Conservation (phyloP, 1,139 yeast genomes). For the Pichia sp. region DNA sequence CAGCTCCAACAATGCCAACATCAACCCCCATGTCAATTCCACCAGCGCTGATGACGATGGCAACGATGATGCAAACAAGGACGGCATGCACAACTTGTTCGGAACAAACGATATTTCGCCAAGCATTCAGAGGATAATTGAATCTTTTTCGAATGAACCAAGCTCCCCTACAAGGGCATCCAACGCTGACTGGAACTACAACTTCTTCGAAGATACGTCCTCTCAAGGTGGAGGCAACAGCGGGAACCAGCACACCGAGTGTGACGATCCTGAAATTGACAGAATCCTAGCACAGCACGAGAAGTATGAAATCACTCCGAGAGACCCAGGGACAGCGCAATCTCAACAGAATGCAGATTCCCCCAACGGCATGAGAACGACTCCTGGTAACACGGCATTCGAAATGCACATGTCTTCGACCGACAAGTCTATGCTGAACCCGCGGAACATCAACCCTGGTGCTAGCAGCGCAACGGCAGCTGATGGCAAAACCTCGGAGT, state of each 20-base stretch:
- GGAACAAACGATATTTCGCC: conserved; percentile 28
- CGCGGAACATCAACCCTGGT: background rate
- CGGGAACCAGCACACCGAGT: conserved; percentile 9
- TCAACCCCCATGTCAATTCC: background rate
- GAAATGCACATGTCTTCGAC: conserved; percentile 1
- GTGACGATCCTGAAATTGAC: conserved; percentile 26
- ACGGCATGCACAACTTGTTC: conserved; percentile 1
- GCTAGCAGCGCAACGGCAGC: background rate
- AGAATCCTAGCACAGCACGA: conserved; percentile 18
- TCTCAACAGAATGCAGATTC: conserved; percentile 12
- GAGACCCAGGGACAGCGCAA: conserved; percentile 28
- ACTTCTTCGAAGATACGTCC: conserved; percentile 24
- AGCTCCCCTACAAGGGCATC: conserved; percentile 28
- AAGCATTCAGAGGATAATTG: conserved; percentile 31
- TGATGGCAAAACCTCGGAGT: background rate
- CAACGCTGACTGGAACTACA: conserved; percentile 29
- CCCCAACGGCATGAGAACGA: conserved; percentile 12
- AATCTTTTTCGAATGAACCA: conserved; percentile 28
- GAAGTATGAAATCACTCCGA: conserved; percentile 30
- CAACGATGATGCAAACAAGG: background rate
- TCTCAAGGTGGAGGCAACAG: conserved; percentile 18
- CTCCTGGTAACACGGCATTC: conserved; percentile 1
- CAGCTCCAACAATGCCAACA: background rate
- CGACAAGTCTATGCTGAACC: background rate
- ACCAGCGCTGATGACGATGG: background rate